Base-by-base conservation (phyloP, 306 rosid species). In the Trichosanthes truncata region DNA sequence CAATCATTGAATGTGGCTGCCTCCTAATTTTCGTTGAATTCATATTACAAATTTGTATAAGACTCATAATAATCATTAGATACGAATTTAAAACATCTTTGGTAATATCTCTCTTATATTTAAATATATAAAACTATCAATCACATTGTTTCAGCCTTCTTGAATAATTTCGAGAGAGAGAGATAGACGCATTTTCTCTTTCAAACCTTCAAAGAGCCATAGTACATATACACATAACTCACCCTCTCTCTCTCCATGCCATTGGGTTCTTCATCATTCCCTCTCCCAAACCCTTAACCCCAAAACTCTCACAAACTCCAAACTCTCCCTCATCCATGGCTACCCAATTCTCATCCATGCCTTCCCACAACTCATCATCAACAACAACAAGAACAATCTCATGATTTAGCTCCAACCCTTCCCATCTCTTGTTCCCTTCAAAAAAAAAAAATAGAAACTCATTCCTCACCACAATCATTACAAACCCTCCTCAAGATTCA, bases 271-370 rank as follows among this genome's bases (percentile, higher is more conserved):
- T 75, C 21, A 49, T 78, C 74, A 57, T 82, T 79, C 81, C 92
- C 88, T 48, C 36, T 52, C 80, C 94, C 89, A 86, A 88, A 89
- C 84, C 83, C 84, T 84, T 76, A 86, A 82, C 91, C 77, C 48
- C 25, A 66, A 79, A 74, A 74, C 80, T 76, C 78, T 6, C 68
- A 15, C 23, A 29, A 48, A 36, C 53, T 40, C 52, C 75, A 41
- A 43, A 23, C 2, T 25, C 53, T n/a, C 9, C 9, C 23, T 31
- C 68, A 26, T 17, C 15, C 68, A 61, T 61, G n/a, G 20, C 38
- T 12, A 4, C 15, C 68, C 38, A 14, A 29, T 33, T 29, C 23
- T 25, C 57, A 45, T 71, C 56, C 35, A 68, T 38, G 20, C 1
- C n/a, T 69, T 10, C 55, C 76, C 17, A 9, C 18, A 38, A 8